Conservation (phyloP, 331 rosid species). For the Dryas integrifolia region DNA sequence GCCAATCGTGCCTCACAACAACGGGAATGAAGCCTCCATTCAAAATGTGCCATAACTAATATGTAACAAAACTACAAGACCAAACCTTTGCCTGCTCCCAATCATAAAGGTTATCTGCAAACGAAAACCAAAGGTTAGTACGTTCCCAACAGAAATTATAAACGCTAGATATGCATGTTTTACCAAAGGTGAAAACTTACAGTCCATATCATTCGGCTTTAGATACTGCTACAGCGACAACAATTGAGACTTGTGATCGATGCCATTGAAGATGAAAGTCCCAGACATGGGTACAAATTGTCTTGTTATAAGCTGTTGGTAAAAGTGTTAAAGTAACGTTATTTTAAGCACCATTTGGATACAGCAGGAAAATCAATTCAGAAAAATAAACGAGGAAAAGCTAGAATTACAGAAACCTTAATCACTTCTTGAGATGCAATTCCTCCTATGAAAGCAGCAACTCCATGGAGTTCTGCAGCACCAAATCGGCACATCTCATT, state of each 20-base stretch:
- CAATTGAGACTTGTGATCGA: constrained; percentile 87
- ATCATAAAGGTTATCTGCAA: constrained; percentile 10
- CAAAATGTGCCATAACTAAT: constrained; percentile 13
- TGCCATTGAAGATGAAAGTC: constrained; percentile 86
- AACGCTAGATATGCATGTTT: not conserved
- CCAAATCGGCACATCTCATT: constrained; percentile 98
- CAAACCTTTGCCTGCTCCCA: constrained; percentile 4
- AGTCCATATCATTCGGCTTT: not conserved
- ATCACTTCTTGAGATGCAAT: constrained; percentile 95
- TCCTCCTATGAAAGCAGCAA: constrained; percentile 95
- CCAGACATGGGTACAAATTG: constrained; percentile 93
- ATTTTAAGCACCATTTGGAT: not conserved
- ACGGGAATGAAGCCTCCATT: constrained; percentile 1
- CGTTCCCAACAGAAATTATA: not conserved
- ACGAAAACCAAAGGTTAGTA: not conserved
- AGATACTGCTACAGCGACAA: constrained; percentile 47
- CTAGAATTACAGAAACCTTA: constrained; percentile 54
- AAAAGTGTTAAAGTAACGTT: constrained; percentile 1
- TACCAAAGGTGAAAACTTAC: constrained; percentile 18
- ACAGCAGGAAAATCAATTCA: not conserved
- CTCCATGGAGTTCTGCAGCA: constrained; percentile 89
- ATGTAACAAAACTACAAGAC: not conserved
- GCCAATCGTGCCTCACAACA: not conserved
- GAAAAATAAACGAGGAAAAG: constrained; percentile 1
- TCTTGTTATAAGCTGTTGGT: constrained; percentile 76